Evolutionary conservation across 2,329 filamentous ascomycete genomes (phyloP).

Genomic region (Fusarium tricinctum): DNA sequence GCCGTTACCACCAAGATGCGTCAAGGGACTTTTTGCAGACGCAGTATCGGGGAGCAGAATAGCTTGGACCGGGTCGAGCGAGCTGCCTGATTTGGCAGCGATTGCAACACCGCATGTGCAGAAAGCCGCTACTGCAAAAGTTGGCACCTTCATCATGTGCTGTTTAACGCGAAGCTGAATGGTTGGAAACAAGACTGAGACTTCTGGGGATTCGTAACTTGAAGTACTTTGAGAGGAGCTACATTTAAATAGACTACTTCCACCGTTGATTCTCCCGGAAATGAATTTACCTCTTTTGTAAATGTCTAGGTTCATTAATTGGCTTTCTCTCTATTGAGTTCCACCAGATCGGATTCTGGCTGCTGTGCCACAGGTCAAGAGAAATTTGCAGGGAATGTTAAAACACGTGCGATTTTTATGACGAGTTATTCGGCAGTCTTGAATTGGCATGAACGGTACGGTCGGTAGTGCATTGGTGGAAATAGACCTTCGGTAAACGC

Average conservation of each 20-base stretch:
- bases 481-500: constrained; percentile 24
- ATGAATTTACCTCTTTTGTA: constrained; percentile 22
- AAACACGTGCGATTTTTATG: constrained; percentile 23
- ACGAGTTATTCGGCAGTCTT: constrained; percentile 28
- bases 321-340: neutral
- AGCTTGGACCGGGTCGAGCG: constrained; percentile 48
- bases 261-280: constrained; percentile 6
- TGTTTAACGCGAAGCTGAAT: neutral
- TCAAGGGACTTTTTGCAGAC: constrained; percentile 58
- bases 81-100: constrained; percentile 32
- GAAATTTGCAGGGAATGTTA: neutral
- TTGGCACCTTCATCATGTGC: constrained; percentile 3
- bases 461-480: constrained; percentile 24
- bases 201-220: neutral
- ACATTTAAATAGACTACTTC: constrained; percentile 12
- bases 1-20: constrained; percentile 66
- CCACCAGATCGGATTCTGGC: neutral
- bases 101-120: constrained; percentile 1
- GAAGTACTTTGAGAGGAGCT: neutral
- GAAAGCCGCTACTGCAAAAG: constrained; percentile 1
- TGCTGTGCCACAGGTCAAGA: constrained; percentile 4
- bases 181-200: neutral
- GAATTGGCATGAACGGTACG: neutral
- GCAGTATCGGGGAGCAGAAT: constrained; percentile 47
- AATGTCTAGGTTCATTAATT: neutral